A percentile compares a stretch with the other conserved stretches of the same genome.
Conservation (phyloP, 2,329 filamentous ascomycete genomes). For the Zalaria sp. region DNA sequence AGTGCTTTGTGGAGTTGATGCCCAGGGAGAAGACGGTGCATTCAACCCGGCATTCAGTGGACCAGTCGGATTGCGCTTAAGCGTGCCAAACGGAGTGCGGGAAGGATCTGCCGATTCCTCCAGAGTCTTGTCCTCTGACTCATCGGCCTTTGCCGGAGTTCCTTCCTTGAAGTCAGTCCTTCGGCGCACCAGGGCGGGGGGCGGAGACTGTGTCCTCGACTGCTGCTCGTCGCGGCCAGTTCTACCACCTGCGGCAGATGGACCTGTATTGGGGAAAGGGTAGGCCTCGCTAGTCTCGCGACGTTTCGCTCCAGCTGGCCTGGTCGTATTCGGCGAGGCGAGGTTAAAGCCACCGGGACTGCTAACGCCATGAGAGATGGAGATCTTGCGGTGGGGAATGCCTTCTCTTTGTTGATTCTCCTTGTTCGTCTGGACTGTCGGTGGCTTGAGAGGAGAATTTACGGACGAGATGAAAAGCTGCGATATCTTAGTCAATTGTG, state of each 20-base stretch:
- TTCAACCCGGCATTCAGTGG: conserved; percentile 37
- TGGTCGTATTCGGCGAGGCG: conserved; percentile 57
- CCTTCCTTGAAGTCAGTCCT: conserved; percentile 48
- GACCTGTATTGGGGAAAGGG: conserved; percentile 44
- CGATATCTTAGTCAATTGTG: conserved; percentile 9
- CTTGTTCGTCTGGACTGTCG: conserved; percentile 53
- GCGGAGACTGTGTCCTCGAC: conserved; percentile 41
- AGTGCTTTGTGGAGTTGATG: conserved; percentile 43
- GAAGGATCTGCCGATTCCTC: conserved; percentile 22
- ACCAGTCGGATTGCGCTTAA: conserved; percentile 43
- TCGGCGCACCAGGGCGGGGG: conserved; percentile 44
- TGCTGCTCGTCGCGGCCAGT: conserved; percentile 47
- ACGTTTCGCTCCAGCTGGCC: conserved; percentile 58
- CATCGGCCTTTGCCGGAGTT: conserved; percentile 11
- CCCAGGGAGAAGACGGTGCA: conserved; percentile 42
- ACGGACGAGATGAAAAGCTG: conserved; percentile 75
- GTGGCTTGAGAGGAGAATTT: conserved; percentile 85
- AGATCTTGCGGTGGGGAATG: conserved; percentile 62
- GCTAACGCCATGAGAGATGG: conserved; percentile 54
- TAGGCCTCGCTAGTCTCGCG: conserved; percentile 70
- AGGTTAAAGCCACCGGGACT: conserved; percentile 51
- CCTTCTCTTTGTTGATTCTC: conserved; percentile 41
- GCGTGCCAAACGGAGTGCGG: conserved; percentile 31
- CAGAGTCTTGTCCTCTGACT: conserved; percentile 16
- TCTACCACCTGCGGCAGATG: conserved; percentile 16